These are phyloP conservation scores for Gracilaria gracilis DNA, from an alignment of 23 red algal genomes.

Conservation along the genomic window DNA sequence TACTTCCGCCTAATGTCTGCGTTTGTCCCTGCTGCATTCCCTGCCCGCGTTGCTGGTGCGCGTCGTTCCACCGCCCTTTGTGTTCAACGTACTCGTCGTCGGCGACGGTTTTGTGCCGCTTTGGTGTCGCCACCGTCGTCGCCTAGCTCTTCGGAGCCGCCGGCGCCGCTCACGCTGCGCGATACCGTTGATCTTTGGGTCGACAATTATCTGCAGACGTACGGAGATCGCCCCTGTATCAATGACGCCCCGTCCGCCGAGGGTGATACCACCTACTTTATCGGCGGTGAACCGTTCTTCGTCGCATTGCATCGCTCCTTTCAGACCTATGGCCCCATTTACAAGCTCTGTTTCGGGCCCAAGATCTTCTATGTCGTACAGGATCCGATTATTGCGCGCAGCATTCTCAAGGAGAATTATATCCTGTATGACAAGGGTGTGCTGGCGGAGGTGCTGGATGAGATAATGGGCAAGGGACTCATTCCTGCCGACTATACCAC, in stretches of 20 bases:
- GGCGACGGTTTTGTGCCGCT: not conserved
- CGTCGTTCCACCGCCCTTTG: not conserved
- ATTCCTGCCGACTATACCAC: conserved; percentile 91
- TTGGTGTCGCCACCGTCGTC: not conserved
- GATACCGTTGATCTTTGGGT: conserved; percentile 66
- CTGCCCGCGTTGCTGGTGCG: not conserved
- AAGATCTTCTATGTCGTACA: conserved; percentile 84
- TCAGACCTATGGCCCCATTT: conserved; percentile 63
- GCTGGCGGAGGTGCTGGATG: conserved; percentile 81
- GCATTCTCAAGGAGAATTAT: conserved; percentile 58
- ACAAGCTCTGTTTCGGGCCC: conserved; percentile 84
- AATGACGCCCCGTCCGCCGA: conserved; percentile 59
- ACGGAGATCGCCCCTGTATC: conserved; percentile 39
- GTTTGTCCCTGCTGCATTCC: not conserved
- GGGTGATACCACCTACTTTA: conserved; percentile 61
- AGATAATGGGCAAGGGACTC: conserved; percentile 89
- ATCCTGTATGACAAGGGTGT: conserved; percentile 85
- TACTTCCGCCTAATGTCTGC: not conserved
- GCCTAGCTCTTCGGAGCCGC: not conserved
- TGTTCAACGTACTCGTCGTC: not conserved
- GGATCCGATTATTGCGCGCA: conserved; percentile 73
- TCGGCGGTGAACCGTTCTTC: conserved; percentile 77
- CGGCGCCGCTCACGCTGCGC: conserved; percentile 60
- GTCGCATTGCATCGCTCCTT: conserved; percentile 69
- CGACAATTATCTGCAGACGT: conserved; percentile 72